Conservation (phyloP, 208 protist genomes). For the Histomonas meleagridis region DNA sequence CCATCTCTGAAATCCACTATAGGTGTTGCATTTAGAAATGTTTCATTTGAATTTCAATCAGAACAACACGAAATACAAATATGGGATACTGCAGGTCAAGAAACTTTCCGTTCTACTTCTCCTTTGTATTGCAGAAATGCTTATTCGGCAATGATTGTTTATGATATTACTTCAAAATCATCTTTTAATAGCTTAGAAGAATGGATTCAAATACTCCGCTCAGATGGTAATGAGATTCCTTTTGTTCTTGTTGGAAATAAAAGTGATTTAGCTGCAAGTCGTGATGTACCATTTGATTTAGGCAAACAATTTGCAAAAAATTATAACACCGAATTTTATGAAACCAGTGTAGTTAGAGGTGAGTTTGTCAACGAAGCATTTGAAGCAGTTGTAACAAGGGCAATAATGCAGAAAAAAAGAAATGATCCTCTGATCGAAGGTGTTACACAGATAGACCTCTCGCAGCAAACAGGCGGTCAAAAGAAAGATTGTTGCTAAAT, state of each 20-base stretch:
- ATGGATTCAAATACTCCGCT: background rate
- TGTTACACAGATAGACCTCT: no score
- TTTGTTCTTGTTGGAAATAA: background rate
- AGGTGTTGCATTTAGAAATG: background rate
- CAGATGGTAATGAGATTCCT: background rate
- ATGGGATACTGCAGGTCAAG: constrained; percentile 22
- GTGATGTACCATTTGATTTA: background rate
- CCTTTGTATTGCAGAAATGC: background rate
- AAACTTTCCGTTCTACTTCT: background rate
- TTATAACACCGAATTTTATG: background rate
- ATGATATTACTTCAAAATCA: background rate
- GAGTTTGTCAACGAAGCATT: background rate
- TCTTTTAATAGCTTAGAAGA: background rate
- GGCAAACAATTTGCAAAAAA: background rate
- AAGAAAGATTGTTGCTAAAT: no score
- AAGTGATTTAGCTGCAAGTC: background rate
- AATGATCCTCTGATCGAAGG: no score
- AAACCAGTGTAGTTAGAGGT: background rate
- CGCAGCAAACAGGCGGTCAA: no score
- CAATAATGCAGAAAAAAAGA: no score
- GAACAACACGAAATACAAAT: background rate
- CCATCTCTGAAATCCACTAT: background rate
- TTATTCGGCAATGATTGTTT: background rate
- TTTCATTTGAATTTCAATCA: background rate
- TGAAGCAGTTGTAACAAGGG: background rate